Conservation (phyloP, 2,329 filamentous ascomycete species). For the Neonectria ditissima region DNA sequence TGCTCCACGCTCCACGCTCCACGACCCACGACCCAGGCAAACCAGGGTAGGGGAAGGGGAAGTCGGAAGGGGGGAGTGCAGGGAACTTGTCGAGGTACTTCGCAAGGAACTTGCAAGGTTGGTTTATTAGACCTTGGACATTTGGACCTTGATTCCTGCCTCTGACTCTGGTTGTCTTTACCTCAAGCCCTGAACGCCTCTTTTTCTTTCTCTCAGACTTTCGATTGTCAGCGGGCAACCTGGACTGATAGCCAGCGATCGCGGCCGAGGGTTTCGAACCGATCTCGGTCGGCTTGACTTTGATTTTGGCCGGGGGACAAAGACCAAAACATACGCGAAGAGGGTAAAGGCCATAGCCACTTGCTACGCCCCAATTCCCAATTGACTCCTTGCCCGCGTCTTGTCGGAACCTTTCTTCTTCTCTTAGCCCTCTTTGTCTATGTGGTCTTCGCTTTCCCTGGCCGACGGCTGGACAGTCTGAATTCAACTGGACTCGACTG, state of each 20-base stretch:
- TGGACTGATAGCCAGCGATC: constrained; percentile 11
- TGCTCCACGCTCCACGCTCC: constrained; percentile 19
- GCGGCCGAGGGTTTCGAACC: constrained; percentile 22
- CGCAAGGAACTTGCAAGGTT: constrained; percentile 3
- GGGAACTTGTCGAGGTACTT: constrained; percentile 17
- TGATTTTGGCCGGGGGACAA: constrained; percentile 15
- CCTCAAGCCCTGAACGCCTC: not conserved
- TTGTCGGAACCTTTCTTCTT: not conserved
- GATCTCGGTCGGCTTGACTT: constrained; percentile 16
- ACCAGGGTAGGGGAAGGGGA: constrained; percentile 20
- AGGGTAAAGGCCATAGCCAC: constrained; percentile 9
- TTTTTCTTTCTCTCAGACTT: constrained; percentile 3
- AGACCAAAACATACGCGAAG: constrained; percentile 17
- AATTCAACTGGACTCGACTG: not conserved
- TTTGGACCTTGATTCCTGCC: constrained; percentile 5
- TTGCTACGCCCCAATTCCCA: constrained; percentile 6
- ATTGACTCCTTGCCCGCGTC: constrained; percentile 7
- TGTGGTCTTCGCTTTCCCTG: not conserved
- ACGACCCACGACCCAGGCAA: constrained; percentile 7
- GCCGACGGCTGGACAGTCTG: not conserved
- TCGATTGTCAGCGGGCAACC: constrained; percentile 6
- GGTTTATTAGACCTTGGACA: constrained; percentile 2
- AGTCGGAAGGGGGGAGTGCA: constrained; percentile 13
- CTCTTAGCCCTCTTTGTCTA: not conserved
- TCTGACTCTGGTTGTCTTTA: constrained; percentile 20